phyloP scores from a whole-genome alignment of 1,139 yeast species.

The Debaryomyces fabryi region DNA sequence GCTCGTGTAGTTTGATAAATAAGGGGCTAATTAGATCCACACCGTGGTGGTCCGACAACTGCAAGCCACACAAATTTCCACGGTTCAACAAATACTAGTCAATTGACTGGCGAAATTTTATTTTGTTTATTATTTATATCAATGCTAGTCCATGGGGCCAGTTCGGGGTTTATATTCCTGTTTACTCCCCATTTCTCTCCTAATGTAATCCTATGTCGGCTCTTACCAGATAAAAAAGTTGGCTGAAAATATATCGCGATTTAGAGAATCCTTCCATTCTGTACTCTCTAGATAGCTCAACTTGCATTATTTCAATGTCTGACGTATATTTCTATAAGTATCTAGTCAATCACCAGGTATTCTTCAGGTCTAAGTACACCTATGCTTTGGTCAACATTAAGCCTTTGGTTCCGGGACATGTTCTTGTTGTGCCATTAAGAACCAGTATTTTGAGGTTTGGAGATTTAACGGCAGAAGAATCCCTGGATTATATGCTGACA shows the following conservation, averaged over 20 bases:
- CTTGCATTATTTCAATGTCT: neutral
- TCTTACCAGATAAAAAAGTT: neutral
- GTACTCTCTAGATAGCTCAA: neutral
- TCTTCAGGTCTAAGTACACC: conserved; percentile 56
- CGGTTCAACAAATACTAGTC: neutral
- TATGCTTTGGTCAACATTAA: conserved; percentile 86
- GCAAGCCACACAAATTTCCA: neutral
- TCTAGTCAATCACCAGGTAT: conserved; percentile 67
- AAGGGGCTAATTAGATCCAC: neutral
- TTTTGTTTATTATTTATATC: neutral
- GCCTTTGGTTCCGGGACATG: conserved; percentile 91
- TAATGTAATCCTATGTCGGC: neutral
- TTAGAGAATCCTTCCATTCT: neutral
- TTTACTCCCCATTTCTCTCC: neutral
- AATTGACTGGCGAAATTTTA: neutral
- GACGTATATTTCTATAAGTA: conserved; percentile 53
- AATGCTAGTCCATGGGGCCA: neutral
- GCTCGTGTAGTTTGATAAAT: neutral
- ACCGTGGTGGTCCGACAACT: neutral
- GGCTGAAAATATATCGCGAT: neutral
- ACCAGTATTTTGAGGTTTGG: conserved; percentile 58
- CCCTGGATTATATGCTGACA: conserved; percentile 74
- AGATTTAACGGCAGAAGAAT: conserved; percentile 72
- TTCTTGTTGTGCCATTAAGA: conserved; percentile 81
- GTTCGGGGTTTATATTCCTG: neutral